Evolutionary conservation across 2,329 filamentous ascomycete species (phyloP).

Genomic region (Colletotrichum plurivorum): DNA sequence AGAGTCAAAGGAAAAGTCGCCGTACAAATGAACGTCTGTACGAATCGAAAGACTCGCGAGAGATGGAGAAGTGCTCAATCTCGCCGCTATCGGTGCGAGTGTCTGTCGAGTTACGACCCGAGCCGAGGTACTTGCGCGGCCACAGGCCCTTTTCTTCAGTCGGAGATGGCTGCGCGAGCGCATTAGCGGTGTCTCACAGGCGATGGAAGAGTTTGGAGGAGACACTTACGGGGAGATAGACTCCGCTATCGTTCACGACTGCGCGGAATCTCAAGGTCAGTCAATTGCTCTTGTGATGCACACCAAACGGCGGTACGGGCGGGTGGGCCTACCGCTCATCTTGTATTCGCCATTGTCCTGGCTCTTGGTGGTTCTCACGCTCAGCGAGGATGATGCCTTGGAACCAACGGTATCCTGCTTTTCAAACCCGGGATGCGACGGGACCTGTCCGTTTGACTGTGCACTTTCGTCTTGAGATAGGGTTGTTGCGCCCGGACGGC

Average conservation of each 20-base stretch:
- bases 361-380: slow-evolving; percentile 72
- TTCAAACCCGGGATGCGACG: slow-evolving; percentile 68
- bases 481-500: slow-evolving; percentile 65
- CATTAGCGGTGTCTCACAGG: slow-evolving; percentile 45
- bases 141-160: slow-evolving; percentile 87
- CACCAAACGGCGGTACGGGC: slow-evolving; percentile 30
- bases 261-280: slow-evolving; percentile 44
- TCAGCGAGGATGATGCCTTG: slow-evolving; percentile 73
- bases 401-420: slow-evolving; percentile 74
- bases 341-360: slow-evolving; percentile 81
- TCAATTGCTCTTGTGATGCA: slow-evolving; percentile 44
- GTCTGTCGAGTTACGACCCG: slow-evolving; percentile 68
- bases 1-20: slow-evolving; percentile 41
- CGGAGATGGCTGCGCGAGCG: slow-evolving; percentile 79
- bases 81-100: slow-evolving; percentile 76
- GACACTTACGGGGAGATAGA: slow-evolving; percentile 86
- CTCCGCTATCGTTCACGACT: slow-evolving; percentile 97
- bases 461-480: slow-evolving; percentile 67
- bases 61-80: slow-evolving; percentile 95
- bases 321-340: slow-evolving; percentile 76
- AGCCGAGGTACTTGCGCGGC: slow-evolving; percentile 67
- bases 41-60: slow-evolving; percentile 95
- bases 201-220: slow-evolving; percentile 26
- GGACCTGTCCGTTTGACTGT: slow-evolving; percentile 58
- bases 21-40: slow-evolving; percentile 95